Evolutionary conservation across 148 eudicot genomes (phyloP), one percentile per base, ranked within the genome.

Genomic region (Spergularia marina): DNA sequence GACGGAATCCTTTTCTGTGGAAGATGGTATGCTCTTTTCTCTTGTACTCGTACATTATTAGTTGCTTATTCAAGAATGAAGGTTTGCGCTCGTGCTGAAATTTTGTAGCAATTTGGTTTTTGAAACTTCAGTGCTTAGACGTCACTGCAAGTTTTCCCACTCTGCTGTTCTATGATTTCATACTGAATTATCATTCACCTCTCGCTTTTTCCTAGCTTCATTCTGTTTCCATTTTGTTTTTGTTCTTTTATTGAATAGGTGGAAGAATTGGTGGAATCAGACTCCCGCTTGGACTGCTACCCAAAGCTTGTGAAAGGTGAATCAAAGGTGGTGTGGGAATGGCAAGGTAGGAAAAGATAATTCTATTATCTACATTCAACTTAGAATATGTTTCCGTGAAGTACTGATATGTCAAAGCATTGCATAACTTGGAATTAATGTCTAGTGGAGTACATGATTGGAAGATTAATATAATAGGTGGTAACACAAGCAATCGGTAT

Each of bases 281-380:
- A 94, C 86, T 90, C 98, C 77, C 95, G 98, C 62, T 72, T 94
- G 73, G 97, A 91, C 70, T 83, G 82, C 70, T 94, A 90, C 80
- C 98, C 97, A 21, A 91, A 85, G 81, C 78, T 94, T 74, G 93
- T 94, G 77, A 94, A 91, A 87, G 98, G 98, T 75, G 98, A 94
- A 81, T 81, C 91, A 13, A 94, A 90, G 76, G 98, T 90, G 79
- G 98, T 94, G 69, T 94, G 98, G 98, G 98, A 94, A 83, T 94
- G 97, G 98, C 97, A 94, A 94, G 98, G 98, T 94, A 90, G 0
- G 51, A 47, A 72, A 55, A 76, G 74, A 44, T 39, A 51, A 20
- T 49, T 49, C 9, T 36, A 7, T 56, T 30, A 20, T 16, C 58
- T 59, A 2, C 21, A 53, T 71, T 16, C 12, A 14, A 14, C 15